These are phyloP conservation scores for Plasmodium falciparum DNA, from an alignment of 169 alveolate species.

Conservation along the genomic window DNA sequence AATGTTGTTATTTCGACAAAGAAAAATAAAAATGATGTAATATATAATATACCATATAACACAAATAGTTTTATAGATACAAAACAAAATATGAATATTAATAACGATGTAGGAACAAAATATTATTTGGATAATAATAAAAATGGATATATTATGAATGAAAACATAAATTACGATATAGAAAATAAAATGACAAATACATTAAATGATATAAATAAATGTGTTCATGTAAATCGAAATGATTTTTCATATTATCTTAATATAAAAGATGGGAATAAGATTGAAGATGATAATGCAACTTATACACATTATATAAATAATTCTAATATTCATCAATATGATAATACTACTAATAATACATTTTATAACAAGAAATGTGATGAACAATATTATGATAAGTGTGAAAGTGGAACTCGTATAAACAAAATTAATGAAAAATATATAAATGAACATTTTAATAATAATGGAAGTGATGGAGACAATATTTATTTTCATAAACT, in stretches of 20 bases:
- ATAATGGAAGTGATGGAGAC: background rate
- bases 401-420: slow-evolving; percentile 3
- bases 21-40: too few relatives aligned
- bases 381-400: slow-evolving; percentile 17
- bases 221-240: slow-evolving; percentile 8
- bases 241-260: slow-evolving; percentile 6
- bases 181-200: background rate
- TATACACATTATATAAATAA: slow-evolving; percentile 9
- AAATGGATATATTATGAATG: too few relatives aligned
- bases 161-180: too few relatives aligned
- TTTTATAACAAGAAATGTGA: background rate
- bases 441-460: background rate
- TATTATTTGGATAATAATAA: too few relatives aligned
- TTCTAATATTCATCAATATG: background rate
- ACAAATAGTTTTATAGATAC: too few relatives aligned
- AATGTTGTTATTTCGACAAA: too few relatives aligned
- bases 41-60: too few relatives aligned
- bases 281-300: background rate
- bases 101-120: too few relatives aligned
- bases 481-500: too few relatives aligned
- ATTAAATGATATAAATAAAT: slow-evolving; percentile 5
- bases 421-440: slow-evolving; percentile 10
- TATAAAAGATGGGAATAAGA: background rate
- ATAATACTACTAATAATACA: slow-evolving; percentile 1
- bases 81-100: too few relatives aligned